Evolutionary conservation across 2,329 filamentous ascomycete species (phyloP).

Genomic region (Colletotrichum karsti): DNA sequence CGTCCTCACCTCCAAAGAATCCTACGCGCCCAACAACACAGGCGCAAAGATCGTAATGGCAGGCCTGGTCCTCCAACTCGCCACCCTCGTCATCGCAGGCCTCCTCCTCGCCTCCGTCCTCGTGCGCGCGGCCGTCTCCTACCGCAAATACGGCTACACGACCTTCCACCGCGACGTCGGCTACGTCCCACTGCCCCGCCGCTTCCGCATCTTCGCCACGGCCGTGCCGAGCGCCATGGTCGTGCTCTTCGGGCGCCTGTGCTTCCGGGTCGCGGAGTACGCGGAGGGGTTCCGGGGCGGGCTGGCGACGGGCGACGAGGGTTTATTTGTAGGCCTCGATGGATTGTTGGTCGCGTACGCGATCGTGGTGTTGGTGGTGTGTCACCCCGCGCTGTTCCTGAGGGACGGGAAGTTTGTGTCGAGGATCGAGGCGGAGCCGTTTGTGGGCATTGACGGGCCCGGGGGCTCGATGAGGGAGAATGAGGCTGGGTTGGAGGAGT

Average conservation of each 20-base stretch:
- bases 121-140: conserved; percentile 32
- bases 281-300: conserved; percentile 34
- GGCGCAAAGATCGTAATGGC: conserved; percentile 34
- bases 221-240: conserved; percentile 34
- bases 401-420: conserved; percentile 2
- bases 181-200: conserved; percentile 33
- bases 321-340: conserved; percentile 39
- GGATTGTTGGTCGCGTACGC: conserved; percentile 38
- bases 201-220: conserved; percentile 37
- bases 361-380: conserved; percentile 35
- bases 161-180: conserved; percentile 37
- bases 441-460: background rate
- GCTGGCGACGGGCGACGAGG: conserved; percentile 34
- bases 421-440: conserved; percentile 13
- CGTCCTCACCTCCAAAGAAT: background rate
- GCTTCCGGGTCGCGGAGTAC: conserved; percentile 37
- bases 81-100: conserved; percentile 34
- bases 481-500: conserved; percentile 20
- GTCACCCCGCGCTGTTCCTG: conserved; percentile 37
- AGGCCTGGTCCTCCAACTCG: conserved; percentile 36
- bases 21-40: conserved; percentile 21
- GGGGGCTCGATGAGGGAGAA: background rate
- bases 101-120: conserved; percentile 34
- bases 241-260: conserved; percentile 35
- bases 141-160: conserved; percentile 36